A percentile compares a stretch with the other conserved stretches of the same genome.
Conservation (phyloP, 2,329 filamentous ascomycete species). For the Botrytis galanthina region DNA sequence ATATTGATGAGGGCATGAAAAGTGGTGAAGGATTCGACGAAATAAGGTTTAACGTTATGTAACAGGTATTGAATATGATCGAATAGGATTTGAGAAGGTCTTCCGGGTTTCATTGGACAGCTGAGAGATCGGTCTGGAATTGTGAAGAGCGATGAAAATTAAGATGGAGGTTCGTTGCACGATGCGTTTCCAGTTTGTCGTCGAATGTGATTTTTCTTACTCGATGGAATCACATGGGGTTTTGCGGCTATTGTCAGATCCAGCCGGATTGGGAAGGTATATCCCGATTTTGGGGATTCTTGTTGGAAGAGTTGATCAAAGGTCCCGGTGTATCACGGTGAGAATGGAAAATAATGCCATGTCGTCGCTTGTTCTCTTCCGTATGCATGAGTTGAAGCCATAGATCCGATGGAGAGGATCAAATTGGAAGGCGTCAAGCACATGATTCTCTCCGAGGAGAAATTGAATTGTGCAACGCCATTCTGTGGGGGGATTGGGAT, state of each 20-base stretch:
- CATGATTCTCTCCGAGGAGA: conserved; percentile 18
- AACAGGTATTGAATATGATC: not conserved
- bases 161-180: not conserved
- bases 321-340: not conserved
- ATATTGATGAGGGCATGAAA: not conserved
- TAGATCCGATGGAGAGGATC: not conserved
- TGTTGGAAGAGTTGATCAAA: not conserved
- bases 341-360: not conserved
- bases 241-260: not conserved
- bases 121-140: conserved; percentile 8
- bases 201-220: not conserved
- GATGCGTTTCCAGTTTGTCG: not conserved
- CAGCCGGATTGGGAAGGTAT: not conserved
- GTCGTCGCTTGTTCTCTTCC: not conserved
- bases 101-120: conserved; percentile 1
- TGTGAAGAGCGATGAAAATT: not conserved
- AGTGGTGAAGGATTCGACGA: not conserved
- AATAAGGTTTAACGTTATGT: conserved; percentile 5
- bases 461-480: conserved; percentile 3
- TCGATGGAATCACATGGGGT: conserved; percentile 6
- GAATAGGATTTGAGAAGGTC: not conserved
- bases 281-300: not conserved
- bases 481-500: not conserved
- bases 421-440: not conserved
- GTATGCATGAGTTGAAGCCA: not conserved